Evolutionary conservation across 2,329 filamentous ascomycete species (phyloP).

Genomic region (Westerdykella ornata): DNA sequence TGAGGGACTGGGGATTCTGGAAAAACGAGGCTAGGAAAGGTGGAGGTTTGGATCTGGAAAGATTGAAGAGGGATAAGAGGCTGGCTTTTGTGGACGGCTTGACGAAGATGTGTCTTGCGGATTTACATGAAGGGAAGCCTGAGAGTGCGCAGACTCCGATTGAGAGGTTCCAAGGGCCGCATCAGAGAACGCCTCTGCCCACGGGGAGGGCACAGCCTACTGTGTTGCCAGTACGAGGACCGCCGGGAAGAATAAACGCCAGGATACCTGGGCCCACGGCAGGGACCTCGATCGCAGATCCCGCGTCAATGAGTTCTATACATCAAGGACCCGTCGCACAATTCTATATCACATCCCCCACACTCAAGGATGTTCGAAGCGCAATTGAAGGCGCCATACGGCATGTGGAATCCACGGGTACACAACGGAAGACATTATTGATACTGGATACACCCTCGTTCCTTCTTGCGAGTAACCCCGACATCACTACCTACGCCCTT

Average conservation of each 20-base stretch:
- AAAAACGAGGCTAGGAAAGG: slow-evolving; percentile 61
- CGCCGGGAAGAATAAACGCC: slow-evolving; percentile 15
- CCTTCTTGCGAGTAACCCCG: slow-evolving; percentile 35
- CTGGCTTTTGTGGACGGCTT: slow-evolving; percentile 74
- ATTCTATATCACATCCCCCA: slow-evolving; percentile 22
- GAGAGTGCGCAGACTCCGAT: neutral
- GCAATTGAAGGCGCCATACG: slow-evolving; percentile 23
- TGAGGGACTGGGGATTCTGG: slow-evolving; percentile 76
- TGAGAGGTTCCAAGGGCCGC: neutral
- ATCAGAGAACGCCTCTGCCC: neutral
- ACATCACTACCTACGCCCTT: slow-evolving; percentile 15
- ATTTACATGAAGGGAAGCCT: slow-evolving; percentile 1
- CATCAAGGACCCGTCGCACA: slow-evolving; percentile 6
- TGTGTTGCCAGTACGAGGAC: slow-evolving; percentile 13
- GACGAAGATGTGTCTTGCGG: slow-evolving; percentile 47
- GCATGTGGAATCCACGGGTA: slow-evolving; percentile 1
- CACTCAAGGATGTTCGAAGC: slow-evolving; percentile 19
- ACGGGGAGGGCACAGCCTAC: slow-evolving; percentile 3
- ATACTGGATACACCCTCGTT: slow-evolving; percentile 43
- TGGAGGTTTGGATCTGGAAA: slow-evolving; percentile 65
- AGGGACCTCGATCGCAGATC: neutral
- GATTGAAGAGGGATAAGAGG: slow-evolving; percentile 49
- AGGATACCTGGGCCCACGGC: slow-evolving; percentile 8
- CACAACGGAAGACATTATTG: slow-evolving; percentile 32
- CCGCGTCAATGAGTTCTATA: neutral